Conservation (phyloP, 257 asterid species). For the Coffea canephora region DNA sequence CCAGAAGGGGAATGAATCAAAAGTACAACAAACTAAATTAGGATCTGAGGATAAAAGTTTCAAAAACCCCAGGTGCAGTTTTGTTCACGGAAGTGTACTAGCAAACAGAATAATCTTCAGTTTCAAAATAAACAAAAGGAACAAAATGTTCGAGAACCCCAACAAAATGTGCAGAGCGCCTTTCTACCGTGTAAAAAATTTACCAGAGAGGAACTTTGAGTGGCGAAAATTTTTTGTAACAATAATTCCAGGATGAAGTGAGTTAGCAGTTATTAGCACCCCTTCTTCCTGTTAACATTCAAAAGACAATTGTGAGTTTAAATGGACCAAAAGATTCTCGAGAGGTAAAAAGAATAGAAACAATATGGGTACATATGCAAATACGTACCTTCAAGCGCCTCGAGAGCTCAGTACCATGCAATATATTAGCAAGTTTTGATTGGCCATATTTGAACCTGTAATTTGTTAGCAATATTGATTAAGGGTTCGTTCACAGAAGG, state of each 20-base stretch:
- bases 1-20: background rate
- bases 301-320: background rate
- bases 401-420: constrained; percentile 44
- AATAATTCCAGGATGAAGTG: constrained; percentile 33
- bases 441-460: constrained; percentile 9
- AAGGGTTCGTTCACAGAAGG: background rate
- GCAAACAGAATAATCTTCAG: too few relatives aligned
- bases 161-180: background rate
- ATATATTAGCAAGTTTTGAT: constrained; percentile 20
- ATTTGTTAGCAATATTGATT: background rate
- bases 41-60: too few relatives aligned
- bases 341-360: background rate
- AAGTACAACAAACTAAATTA: too few relatives aligned
- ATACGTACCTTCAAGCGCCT: constrained; percentile 47
- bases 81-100: too few relatives aligned
- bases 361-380: background rate
- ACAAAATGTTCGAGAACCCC: background rate
- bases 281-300: constrained; percentile 32
- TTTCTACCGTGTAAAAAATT: background rate
- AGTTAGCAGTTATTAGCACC: constrained; percentile 26
- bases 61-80: background rate
- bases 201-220: constrained; percentile 22
- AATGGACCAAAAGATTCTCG: background rate
- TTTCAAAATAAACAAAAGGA: background rate
- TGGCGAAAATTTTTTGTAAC: constrained; percentile 28